Base-by-base conservation (phyloP, 2,329 filamentous ascomycete species). In the Penicillium sp. region DNA sequence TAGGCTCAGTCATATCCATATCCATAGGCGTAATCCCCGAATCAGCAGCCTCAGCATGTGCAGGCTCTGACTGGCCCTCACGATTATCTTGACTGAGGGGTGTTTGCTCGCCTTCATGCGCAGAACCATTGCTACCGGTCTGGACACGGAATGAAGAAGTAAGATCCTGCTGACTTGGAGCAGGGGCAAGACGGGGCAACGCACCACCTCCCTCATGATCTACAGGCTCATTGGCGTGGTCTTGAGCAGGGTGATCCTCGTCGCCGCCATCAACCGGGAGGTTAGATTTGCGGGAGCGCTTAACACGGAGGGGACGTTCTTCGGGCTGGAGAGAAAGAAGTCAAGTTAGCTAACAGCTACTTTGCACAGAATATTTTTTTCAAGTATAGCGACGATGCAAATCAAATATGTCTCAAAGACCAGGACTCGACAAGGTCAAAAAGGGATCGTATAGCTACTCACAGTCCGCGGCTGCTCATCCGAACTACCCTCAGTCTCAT, bases 241-340 rank as follows among this genome's bases (percentile, higher is more conserved):
- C 67, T 9, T 61, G 62, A 26, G 55, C 62, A 3, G 51, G 54
- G 37, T 61, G 40, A 9, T 67, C 66, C 8, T 71, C 67, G 11
- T 68, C 66, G n/a, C 59, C 60, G 14, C 64, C 67, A 6, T 62
- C 63, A 6, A 62, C 56, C 14, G 46, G 31, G 7, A 68, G 55
- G 35, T 74, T 74, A 12, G 72, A 70, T 57, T 74, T 76, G 43
- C 74, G 73, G 44, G 69, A 75, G 56, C 73, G 73, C 58, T 77
- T 78, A 20, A 73, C 68, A 54, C 77, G 74, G 43, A 78, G 72
- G 6, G 77, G 77, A 47, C 77, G 71, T 69, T 79, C 77, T 67
- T 77, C 71, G 41, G 77, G 77, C 77, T 79, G 57, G 45, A 42
- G 15, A 43, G 48, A 6, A 27, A 11, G 6, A 46, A 37, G 22